phyloP scores from a whole-genome alignment of 768 basidiomycete genomes.

The Chalciporus pseudorubinellus region DNA sequence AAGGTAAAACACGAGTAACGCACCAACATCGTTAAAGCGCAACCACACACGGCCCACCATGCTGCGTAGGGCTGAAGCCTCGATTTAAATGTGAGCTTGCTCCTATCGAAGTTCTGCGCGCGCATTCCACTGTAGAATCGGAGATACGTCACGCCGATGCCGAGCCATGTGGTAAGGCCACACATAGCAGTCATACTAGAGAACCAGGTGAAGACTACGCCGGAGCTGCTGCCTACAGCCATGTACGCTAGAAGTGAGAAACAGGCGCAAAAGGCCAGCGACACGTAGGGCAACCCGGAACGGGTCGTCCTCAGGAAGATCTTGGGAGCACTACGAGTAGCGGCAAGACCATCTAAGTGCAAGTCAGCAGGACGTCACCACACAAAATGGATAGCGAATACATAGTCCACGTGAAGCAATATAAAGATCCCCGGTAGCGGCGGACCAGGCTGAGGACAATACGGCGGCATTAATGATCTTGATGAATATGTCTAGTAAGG shows the following conservation, averaged over 20 bases:
- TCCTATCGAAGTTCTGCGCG: slow-evolving; percentile 46
- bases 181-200: slow-evolving; percentile 33
- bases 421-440: slow-evolving; percentile 36
- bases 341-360: slow-evolving; percentile 48
- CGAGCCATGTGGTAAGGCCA: slow-evolving; percentile 42
- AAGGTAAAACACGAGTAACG: slow-evolving; percentile 5
- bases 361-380: slow-evolving; percentile 11
- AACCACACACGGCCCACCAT: slow-evolving; percentile 33
- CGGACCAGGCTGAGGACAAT: slow-evolving; percentile 44
- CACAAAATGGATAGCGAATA: slow-evolving; percentile 1
- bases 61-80: slow-evolving; percentile 40
- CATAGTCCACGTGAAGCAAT: slow-evolving; percentile 34
- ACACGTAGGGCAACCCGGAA: slow-evolving; percentile 44
- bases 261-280: slow-evolving; percentile 26
- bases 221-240: slow-evolving; percentile 33
- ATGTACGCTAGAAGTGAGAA: slow-evolving; percentile 39
- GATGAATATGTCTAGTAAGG: not conserved
- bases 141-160: slow-evolving; percentile 42
- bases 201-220: slow-evolving; percentile 41
- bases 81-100: slow-evolving; percentile 43
- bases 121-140: slow-evolving; percentile 45
- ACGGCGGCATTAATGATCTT: slow-evolving; percentile 34
- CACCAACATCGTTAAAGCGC: slow-evolving; percentile 34
- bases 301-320: slow-evolving; percentile 42
- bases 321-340: slow-evolving; percentile 47